Base-by-base conservation (phyloP, 768 basidiomycete genomes). In the Lyophyllum atratum region DNA sequence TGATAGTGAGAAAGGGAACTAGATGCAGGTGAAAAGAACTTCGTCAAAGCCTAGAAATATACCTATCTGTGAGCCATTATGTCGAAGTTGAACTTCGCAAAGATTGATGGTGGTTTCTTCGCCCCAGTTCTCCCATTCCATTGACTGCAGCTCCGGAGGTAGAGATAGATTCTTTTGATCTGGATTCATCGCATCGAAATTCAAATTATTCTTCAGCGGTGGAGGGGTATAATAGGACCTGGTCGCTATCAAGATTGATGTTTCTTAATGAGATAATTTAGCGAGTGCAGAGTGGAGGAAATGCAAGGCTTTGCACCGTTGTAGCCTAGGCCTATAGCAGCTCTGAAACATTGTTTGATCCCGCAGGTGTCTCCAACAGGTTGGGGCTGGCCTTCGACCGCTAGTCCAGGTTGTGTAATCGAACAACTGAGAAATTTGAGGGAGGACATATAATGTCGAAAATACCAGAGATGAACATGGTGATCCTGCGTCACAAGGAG, bases 401-500 rank as follows among this genome's bases (percentile, higher is more conserved):
- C 68, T n/a, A 68, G 60, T 39, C 69, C 71, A 34, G 76, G 70
- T 44, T 77, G 74, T 17, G 71, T 68, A 17, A 90, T 73, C 15
- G 83, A 78, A 56, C 78, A 82, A 31, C 73, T 79, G 28, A 85
- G 63, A 40, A 78, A 73, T 64, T 77, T 81, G 26, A 87, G 63
- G 9, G 73, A 68, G 1, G 76, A 65, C 2, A 65, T 45, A 60
- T 80, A 79, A 45, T 80, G 73, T 15, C 81, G 82, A 43, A 84
- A 66, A 63, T 82, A 85, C 66, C 78, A 84, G 45, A 86, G 65
- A 49, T 82, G 76, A 19, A 86, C 70, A 31, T 76, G 77, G 49
- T 85, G 83, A 54, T 84, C 77, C 69, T 89, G 82, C 0, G 87
- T 89, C 15, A 91, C 83, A 12, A 89, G 73, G 11, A 89, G 59